Evolutionary conservation across 2,329 filamentous ascomycete species (phyloP), one percentile per base, ranked within the genome.

Genomic region (Xylaria sp.): DNA sequence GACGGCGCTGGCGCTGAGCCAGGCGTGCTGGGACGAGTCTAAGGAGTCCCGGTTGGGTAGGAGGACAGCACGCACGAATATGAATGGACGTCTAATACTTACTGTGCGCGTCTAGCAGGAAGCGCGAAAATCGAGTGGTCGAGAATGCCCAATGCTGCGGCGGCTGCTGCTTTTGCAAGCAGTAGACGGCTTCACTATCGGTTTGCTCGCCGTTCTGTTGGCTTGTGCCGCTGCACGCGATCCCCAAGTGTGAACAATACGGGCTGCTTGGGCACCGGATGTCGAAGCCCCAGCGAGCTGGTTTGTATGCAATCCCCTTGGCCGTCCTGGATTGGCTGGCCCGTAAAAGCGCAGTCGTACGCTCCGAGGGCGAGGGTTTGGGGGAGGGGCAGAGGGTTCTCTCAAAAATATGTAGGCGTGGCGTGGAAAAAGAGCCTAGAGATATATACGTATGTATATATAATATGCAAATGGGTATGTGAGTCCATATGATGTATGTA

Each of bases 71-170:
- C 48, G 59, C 54, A 49, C 44, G 57, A 60, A 60, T 58, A 57
- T 48, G 48, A 60, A 59, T 55, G 45, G 52, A 46, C 24, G 38
- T 42, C 34, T 2, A 44, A 37, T 39, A 43, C 54, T 56, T 54
- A 63, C 60, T 61, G 58, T 63, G 67, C 66, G 66, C 66, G 67
- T 68, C 55, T 63, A 56, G 43, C 54, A 50, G 59, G 61, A 62
- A 60, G 65, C 63, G 62, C 61, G 59, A 62, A n/a, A 62, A 59
- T 56, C 54, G 57, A 66, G 50, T 66, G 64, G 65, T 57, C 45
- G 40, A 64, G 59, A 61, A 58, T 42, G 42, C 37, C 50, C 48
- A 51, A 64, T 62, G 60, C 61, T 56, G 54, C 60, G n/a, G n/a
- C n/a, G n/a, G n/a, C n/a, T n/a, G n/a, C n/a, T n/a, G n/a, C n/a